Base-by-base conservation (phyloP, 805 yeast species). In the Wickerhamomyces strasburgensis region DNA sequence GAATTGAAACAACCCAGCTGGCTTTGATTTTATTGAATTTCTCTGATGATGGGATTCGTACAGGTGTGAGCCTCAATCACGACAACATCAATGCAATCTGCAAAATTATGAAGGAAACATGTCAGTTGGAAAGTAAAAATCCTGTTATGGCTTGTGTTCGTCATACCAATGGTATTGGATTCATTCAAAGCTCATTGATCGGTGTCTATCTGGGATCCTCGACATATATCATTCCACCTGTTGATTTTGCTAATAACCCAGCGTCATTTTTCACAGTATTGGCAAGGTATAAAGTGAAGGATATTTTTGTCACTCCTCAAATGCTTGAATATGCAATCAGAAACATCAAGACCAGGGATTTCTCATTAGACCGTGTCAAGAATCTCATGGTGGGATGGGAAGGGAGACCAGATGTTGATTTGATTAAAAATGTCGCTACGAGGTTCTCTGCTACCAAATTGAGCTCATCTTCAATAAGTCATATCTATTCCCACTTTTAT, bases 201-300 rank as follows among this genome's bases (percentile, higher is more conserved):
- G 98, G 98, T 5, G 78, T 83, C 0, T 93, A 80, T 52, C 63
- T 85, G 39, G 98, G 99, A 0, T 76, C 93, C 0, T 73, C 95
- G 1, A 90, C 98, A 0, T 80, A 81, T 46, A 63, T 89, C 33
- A 75, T 87, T 37, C 75, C 93, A 3, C 88, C 94, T 0, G 72
- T 79, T 8, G 88, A 84, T 41, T 87, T 77, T 54, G 84, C 84
- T 3, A 69, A 75, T 16, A 79, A 82, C 52, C 95, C 98, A 2
- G 63, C 73, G 7, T 67, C 78, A 2, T 84, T 86, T 47, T 84
- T 78, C 54, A 62, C 79, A 37, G 73, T 88, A 0, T 57, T 87
- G 6, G 76, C 94, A 7, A 72, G 88, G 34, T 75, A 80, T 57
- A 84, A 80, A 54, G 84, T 93, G 27, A 87, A 86, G 51, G 96